Evolutionary conservation across 1,139 yeast genomes (phyloP).

Genomic region (Taphrina communis): DNA sequence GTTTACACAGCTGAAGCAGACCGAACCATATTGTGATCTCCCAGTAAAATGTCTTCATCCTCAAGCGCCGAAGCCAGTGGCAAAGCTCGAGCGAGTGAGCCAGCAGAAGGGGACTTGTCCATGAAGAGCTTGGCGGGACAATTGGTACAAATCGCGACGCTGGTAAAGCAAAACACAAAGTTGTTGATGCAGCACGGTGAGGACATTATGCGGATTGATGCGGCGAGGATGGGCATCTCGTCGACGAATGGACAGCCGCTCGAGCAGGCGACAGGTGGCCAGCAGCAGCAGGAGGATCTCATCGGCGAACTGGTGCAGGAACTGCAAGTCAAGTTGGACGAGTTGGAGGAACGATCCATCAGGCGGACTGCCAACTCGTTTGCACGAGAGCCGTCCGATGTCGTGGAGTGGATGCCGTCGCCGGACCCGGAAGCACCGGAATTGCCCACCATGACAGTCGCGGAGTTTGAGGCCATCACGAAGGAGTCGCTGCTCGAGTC

Average conservation of each 20-base stretch:
- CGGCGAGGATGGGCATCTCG: conserved; percentile 27
- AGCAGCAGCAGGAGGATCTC: conserved; percentile 11
- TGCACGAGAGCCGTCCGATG: not conserved
- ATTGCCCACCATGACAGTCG: conserved; percentile 24
- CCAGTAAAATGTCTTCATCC: not conserved
- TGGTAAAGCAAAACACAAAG: conserved; percentile 28
- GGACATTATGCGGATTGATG: conserved; percentile 40
- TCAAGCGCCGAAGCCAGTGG: not conserved
- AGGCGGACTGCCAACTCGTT: conserved; percentile 29
- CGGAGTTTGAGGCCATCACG: conserved; percentile 21
- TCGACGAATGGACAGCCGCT: conserved; percentile 25
- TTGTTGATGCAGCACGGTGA: conserved; percentile 36
- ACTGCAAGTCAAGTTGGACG: conserved; percentile 34
- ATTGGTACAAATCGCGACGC: conserved; percentile 22
- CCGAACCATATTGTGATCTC: not conserved
- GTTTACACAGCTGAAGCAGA: too few relatives aligned
- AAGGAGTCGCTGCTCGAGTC: conserved; percentile 14
- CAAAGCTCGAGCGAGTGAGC: not conserved
- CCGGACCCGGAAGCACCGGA: conserved; percentile 35
- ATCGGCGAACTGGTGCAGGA: conserved; percentile 35
- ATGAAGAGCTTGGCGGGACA: conserved; percentile 25
- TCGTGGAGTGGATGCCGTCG: conserved; percentile 39
- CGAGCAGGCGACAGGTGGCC: not conserved
- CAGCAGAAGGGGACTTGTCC: conserved; percentile 5
- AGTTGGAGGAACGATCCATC: conserved; percentile 37